These are phyloP conservation scores for Nitzschia sp. DNA, from an alignment of 108 stramenopile species.

Conservation along the genomic window DNA sequence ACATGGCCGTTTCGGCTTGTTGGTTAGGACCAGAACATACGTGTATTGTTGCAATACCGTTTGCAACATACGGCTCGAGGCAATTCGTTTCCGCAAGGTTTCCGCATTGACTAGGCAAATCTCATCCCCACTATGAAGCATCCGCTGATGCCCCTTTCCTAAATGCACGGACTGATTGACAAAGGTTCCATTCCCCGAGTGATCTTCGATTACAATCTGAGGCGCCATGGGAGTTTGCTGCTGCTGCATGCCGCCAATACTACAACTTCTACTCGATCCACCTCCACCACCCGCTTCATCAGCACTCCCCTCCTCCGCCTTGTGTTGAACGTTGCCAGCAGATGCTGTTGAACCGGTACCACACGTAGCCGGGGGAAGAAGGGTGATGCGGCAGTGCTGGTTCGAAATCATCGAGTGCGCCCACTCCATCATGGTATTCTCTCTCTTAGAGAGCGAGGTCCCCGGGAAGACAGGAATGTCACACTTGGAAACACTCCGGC, in stretches of 20 bases:
- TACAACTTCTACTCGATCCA: neutral
- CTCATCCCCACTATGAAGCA: constrained; percentile 91
- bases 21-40: constrained; percentile 63
- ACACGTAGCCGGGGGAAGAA: constrained; percentile 22
- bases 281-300: neutral
- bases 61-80: constrained; percentile 31
- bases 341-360: neutral
- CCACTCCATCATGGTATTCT: constrained; percentile 40
- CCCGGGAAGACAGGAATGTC: constrained; percentile 33
- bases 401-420: constrained; percentile 76
- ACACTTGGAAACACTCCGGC: constrained; percentile 39
- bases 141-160: constrained; percentile 68
- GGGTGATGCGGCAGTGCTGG: constrained; percentile 76
- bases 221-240: neutral
- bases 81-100: constrained; percentile 54
- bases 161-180: constrained; percentile 77
- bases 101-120: constrained; percentile 86
- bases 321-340: neutral
- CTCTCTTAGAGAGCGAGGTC: constrained; percentile 25
- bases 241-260: neutral
- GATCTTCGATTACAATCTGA: constrained; percentile 84
- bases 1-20: constrained; percentile 24
- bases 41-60: constrained; percentile 58
- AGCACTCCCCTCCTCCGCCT: neutral
- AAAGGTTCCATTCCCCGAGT: constrained; percentile 90